These are phyloP conservation scores for Claviceps pazoutovae DNA, from an alignment of 2,329 filamentous ascomycete genomes.

Conservation along the genomic window DNA sequence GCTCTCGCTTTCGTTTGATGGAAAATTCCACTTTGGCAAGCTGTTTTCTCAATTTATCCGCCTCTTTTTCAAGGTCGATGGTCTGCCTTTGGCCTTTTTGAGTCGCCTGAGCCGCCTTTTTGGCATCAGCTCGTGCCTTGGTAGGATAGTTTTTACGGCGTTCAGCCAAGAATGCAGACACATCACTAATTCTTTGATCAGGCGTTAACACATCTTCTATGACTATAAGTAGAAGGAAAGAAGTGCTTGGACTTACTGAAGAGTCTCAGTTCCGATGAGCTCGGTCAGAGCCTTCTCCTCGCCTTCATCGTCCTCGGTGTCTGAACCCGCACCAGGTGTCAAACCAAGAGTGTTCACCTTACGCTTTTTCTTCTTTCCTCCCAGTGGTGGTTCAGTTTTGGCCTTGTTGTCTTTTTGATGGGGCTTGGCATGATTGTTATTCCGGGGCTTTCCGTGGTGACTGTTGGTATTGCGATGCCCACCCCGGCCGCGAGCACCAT, in stretches of 20 bases:
- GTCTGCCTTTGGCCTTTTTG: slow-evolving; percentile 45
- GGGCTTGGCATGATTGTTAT: slow-evolving; percentile 18
- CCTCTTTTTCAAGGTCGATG: slow-evolving; percentile 42
- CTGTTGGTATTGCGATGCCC: slow-evolving; percentile 13
- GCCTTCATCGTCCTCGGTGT: slow-evolving; percentile 51
- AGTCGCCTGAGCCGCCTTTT: slow-evolving; percentile 35
- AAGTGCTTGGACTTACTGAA: slow-evolving; percentile 31
- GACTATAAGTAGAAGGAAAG: not conserved
- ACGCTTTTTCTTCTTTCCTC: slow-evolving; percentile 55
- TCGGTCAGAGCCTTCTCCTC: slow-evolving; percentile 55
- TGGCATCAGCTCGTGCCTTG: slow-evolving; percentile 51
- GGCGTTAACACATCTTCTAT: not conserved
- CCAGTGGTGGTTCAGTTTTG: slow-evolving; percentile 29
- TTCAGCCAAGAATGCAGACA: slow-evolving; percentile 69
- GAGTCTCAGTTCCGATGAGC: slow-evolving; percentile 39
- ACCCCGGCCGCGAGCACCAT: slow-evolving; percentile 29
- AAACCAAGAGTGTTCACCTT: slow-evolving; percentile 60
- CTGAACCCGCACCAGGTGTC: slow-evolving; percentile 50
- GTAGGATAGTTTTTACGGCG: slow-evolving; percentile 72
- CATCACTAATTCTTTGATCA: slow-evolving; percentile 44
- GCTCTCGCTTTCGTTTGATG: slow-evolving; percentile 54
- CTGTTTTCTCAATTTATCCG: slow-evolving; percentile 48
- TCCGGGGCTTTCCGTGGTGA: slow-evolving; percentile 29
- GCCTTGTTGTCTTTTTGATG: slow-evolving; percentile 10
- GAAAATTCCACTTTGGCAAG: slow-evolving; percentile 58